A percentile compares a stretch with the other conserved stretches of the same genome.
phyloP scores from a whole-genome alignment of 176 grass and related monocot genomes.

The barley (Hordeum vulgare) region MorexV3_pseudomolecules_assembly NC_058522.1:17880277-17880776 shows the following conservation, averaged over 20 bases:
- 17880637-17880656: slow-evolving; percentile 42
- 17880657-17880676: slow-evolving; percentile 65
- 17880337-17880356: background rate
- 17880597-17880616: slow-evolving; percentile 61
- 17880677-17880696: slow-evolving; percentile 61
- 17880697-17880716: slow-evolving; percentile 21
- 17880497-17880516: slow-evolving; percentile 58
- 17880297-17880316: background rate
- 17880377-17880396: background rate
- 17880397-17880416: background rate
- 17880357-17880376: background rate
- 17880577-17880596: slow-evolving; percentile 59
- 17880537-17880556: slow-evolving; percentile 22
- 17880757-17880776: slow-evolving; percentile 66
- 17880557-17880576: slow-evolving; percentile 40
- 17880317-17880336: background rate
- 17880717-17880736: slow-evolving; percentile 32
- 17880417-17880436: slow-evolving; percentile 61
- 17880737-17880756: slow-evolving; percentile 74
- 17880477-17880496: slow-evolving; percentile 71
- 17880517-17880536: slow-evolving; percentile 47
- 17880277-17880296: background rate
- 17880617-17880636: slow-evolving; percentile 79
- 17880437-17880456: slow-evolving; percentile 53
- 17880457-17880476: slow-evolving; percentile 58